Evolutionary conservation across 176 grass and related monocot genomes (phyloP), one percentile per base, ranked within the genome.

Genomic region (Zizania latifolia): DNA sequence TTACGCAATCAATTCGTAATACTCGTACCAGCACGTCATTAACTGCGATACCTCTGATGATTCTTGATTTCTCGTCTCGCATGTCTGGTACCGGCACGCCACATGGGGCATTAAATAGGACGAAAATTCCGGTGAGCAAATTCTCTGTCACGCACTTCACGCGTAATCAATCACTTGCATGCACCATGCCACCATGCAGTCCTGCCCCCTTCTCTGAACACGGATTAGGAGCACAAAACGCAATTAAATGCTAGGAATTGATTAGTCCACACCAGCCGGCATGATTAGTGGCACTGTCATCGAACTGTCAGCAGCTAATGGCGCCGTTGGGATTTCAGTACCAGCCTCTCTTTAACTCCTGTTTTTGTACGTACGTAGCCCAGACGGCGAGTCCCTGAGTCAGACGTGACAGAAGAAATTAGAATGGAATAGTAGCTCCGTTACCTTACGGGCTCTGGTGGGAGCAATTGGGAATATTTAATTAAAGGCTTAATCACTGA

Each of bases 61-160:
- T 55, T 26, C 44, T 37, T 24, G 16, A n/a, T 13, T 31, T 10
- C 46, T 22, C 23, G 2, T 5, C 14, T 16, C 10, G 2, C 2
- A 32, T 38, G 10, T n/a, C n/a, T n/a, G n/a, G n/a, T n/a, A 9
- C 27, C 67, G 11, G 39, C 65, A 24, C 17, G 38, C 35, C 53
- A 70, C 77, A 71, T 59, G 66, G 55, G 14, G n/a, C 54, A 36
- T 61, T 80, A 24, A 80, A 48, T 59, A 46, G 23, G 51, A 46
- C 34, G 65, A 59, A 31, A 32, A 58, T 16, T 6, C 14, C 0
- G 38, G 56, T 48, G 40, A 22, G 1, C 6, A 32, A 30, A n/a
- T 22, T 10, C 9, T 33, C 11, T 33, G 17, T 8, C 29, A 40
- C 23, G 35, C 55, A 59, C 46, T 38, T 65, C 32, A 41, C 76